Evolutionary conservation across 257 asterid species (phyloP), one percentile per base, ranked within the genome.

Genomic region (Rubia yunnanensis): DNA sequence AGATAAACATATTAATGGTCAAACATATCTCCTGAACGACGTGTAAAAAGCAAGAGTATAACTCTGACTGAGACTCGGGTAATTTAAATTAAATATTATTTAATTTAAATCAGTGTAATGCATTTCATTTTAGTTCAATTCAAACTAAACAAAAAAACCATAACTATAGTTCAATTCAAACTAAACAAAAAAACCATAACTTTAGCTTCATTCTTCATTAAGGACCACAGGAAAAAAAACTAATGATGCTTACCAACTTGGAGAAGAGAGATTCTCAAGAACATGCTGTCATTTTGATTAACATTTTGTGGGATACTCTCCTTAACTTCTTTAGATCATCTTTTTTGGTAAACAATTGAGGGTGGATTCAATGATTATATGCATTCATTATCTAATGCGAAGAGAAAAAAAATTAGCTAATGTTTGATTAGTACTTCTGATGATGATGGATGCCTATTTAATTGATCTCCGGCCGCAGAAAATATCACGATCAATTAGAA

Each of bases 181-280:
- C n/a, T n/a, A n/a, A n/a, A n/a, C n/a, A n/a, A n/a, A n/a, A n/a
- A n/a, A n/a, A n/a, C n/a, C n/a, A 10, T 3, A 39, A 39, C 48
- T 39, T 65, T 23, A 26, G 18, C 35, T 44, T 44, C 49, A 27
- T 28, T 64, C 59, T 48, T 39, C 68, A 44, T 66, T 6, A 54
- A 66, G 10, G n/a, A 66, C 46, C 34, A 20, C 4, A 14, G 35
- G 26, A 14, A 28, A 34, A 8, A 53, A 41, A 41, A 39, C n/a
- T n/a, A 32, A 32, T 32, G 3, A 32, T 32, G 36, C 36, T 2
- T 39, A 44, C 67, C 73, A 41, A 67, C 66, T 73, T 34, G 70
- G 65, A 73, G 35, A 22, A 60, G 49, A 32, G 31, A 44, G 66
- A 65, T 67, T 73, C 66, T 73, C 52, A 39, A 18, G 68, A 64